A percentile compares a stretch with the other conserved stretches of the same genome.
phyloP scores from a whole-genome alignment of 73 alveolate species.

The Paramecium sexaurelia region DNA sequence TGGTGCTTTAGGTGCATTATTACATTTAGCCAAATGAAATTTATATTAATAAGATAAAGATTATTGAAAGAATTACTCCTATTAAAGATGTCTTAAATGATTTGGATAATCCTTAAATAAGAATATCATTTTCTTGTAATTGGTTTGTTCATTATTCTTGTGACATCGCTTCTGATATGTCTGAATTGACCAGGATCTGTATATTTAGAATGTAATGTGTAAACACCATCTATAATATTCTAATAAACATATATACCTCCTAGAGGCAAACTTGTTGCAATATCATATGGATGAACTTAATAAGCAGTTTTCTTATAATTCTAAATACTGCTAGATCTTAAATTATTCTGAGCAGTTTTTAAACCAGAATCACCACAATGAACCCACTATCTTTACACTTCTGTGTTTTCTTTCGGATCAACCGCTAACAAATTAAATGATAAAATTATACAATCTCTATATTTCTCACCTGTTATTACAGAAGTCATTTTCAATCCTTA shows the following conservation, averaged over 20 bases:
- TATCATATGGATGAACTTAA: constrained; percentile 26
- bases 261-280: constrained; percentile 38
- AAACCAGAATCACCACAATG: constrained; percentile 36
- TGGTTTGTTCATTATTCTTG: constrained; percentile 42
- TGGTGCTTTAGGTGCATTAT: constrained; percentile 36
- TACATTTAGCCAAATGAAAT: constrained; percentile 44
- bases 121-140: constrained; percentile 44
- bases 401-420: constrained; percentile 54
- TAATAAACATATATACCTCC: neutral
- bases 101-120: neutral
- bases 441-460: neutral
- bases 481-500: constrained; percentile 53
- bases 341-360: constrained; percentile 17
- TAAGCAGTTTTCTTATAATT: neutral
- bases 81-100: neutral
- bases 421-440: neutral
- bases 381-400: constrained; percentile 26
- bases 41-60: constrained; percentile 20
- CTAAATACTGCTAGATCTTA: neutral
- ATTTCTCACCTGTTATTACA: constrained; percentile 49
- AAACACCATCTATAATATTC: constrained; percentile 25
- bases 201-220: constrained; percentile 46
- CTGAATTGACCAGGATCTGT: constrained; percentile 44
- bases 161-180: constrained; percentile 35
- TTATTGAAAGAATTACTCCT: neutral